Conservation (phyloP, 441 rosid genomes). For the Eruca vesicaria region DNA sequence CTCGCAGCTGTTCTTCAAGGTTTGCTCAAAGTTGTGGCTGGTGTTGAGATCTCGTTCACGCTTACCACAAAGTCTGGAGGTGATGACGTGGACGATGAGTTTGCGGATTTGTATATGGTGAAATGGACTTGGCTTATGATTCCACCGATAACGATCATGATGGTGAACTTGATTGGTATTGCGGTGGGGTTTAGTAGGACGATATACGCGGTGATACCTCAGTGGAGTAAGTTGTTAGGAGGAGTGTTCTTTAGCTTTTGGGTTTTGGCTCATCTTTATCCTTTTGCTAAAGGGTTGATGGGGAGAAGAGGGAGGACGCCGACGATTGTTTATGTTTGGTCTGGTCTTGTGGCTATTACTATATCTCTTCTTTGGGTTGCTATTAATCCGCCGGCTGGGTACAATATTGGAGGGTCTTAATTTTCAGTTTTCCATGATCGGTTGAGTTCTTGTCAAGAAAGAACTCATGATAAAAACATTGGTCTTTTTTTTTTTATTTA, state of each 20-base stretch:
- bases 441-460: too few species aligned
- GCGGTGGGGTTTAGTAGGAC: constrained; percentile 84
- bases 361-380: constrained; percentile 94
- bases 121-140: constrained; percentile 78
- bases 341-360: constrained; percentile 75
- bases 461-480: too few species aligned
- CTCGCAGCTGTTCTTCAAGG: constrained; percentile 87
- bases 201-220: constrained; percentile 63
- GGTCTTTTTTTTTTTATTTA: background rate
- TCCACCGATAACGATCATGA: constrained; percentile 76
- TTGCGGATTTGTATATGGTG: constrained; percentile 63
- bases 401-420: too few species aligned
- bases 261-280: constrained; percentile 85
- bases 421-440: too few species aligned
- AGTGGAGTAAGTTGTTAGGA: constrained; percentile 72
- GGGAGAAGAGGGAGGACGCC: constrained; percentile 88
- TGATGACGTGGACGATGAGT: constrained; percentile 75
- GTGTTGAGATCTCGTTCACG: constrained; percentile 78
- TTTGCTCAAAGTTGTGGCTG: constrained; percentile 68
- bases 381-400: constrained; percentile 61
- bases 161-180: constrained; percentile 72
- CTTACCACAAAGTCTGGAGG: constrained; percentile 67
- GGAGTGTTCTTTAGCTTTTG: constrained; percentile 90
- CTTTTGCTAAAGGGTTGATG: constrained; percentile 82
- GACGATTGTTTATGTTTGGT: constrained; percentile 83